phyloP scores from a whole-genome alignment of 1,139 yeast species.

The Scheffersomyces quercinus region DNA sequence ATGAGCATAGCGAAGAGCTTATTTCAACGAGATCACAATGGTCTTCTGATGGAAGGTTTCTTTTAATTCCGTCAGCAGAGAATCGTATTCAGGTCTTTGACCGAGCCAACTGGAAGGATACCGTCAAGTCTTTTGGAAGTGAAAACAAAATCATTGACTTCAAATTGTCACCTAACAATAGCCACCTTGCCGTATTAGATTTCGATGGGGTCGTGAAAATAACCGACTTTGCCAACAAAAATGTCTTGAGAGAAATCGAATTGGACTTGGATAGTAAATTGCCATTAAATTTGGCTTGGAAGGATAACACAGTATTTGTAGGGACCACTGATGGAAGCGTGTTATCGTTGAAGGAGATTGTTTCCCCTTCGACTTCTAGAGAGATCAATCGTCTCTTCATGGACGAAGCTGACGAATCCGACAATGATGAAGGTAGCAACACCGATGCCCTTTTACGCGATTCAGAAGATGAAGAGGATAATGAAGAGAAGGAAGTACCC shows the following conservation, averaged over 20 bases:
- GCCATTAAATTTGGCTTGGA: conserved; percentile 27
- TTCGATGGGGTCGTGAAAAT: conserved; percentile 50
- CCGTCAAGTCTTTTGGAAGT: conserved; percentile 6
- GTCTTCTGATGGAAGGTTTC: conserved; percentile 52
- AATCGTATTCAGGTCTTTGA: conserved; percentile 37
- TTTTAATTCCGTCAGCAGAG: conserved; percentile 56
- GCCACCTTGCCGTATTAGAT: conserved; percentile 56
- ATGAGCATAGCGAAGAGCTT: conserved; percentile 43
- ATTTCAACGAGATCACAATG: conserved; percentile 34
- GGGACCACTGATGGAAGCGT: conserved; percentile 61
- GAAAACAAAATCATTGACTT: conserved; percentile 43
- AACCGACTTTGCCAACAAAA: conserved; percentile 48
- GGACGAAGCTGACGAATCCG: conserved; percentile 30
- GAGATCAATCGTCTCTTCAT: conserved; percentile 22
- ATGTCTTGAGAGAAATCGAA: conserved; percentile 18
- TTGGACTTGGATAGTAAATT: conserved; percentile 12
- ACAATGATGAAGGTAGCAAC: conserved; percentile 23
- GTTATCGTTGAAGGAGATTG: conserved; percentile 34
- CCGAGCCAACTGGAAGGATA: conserved; percentile 31
- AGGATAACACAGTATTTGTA: conserved; percentile 27
- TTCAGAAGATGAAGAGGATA: conserved; percentile 17
- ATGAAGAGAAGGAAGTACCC: conserved; percentile 9
- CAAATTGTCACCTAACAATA: conserved; percentile 62
- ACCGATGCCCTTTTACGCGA: conserved; percentile 21
- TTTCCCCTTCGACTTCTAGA: conserved; percentile 13